Conservation (phyloP, 768 basidiomycete genomes). For the Psilocybe sp. region DNA sequence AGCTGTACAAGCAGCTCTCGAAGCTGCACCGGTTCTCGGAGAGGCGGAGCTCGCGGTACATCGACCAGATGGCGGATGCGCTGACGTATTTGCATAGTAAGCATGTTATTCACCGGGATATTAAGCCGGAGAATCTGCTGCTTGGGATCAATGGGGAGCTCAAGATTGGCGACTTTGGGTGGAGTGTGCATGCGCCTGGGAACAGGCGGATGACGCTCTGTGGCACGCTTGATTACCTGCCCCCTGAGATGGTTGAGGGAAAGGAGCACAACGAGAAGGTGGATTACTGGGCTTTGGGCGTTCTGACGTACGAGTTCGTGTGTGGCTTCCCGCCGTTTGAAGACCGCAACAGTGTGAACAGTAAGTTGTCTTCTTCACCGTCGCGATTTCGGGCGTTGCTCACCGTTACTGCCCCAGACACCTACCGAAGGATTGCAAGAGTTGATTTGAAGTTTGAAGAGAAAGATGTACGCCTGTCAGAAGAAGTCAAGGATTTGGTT, state of each 20-base stretch:
- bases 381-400: background rate
- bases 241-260: constrained; percentile 97
- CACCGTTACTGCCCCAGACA: constrained; percentile 46
- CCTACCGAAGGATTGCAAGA: constrained; percentile 83
- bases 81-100: constrained; percentile 88
- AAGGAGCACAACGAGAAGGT: constrained; percentile 87
- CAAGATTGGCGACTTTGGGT: constrained; percentile 98
- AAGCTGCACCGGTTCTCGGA: constrained; percentile 87
- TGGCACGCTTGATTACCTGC: constrained; percentile 94
- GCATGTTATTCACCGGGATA: constrained; percentile 98
- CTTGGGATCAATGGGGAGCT: constrained; percentile 94
- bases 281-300: constrained; percentile 95
- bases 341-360: constrained; percentile 72
- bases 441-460: constrained; percentile 69
- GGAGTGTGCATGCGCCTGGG: constrained; percentile 95
- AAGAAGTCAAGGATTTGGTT: constrained; percentile 69
- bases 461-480: constrained; percentile 47
- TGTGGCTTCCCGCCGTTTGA: constrained; percentile 82
- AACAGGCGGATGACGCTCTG: constrained; percentile 89
- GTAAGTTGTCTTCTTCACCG: constrained; percentile 36
- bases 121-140: constrained; percentile 97
- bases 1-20: constrained; percentile 93
- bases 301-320: constrained; percentile 94
- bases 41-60: constrained; percentile 83
- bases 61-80: constrained; percentile 98